Conservation (phyloP, 2,329 filamentous ascomycete genomes). For the Emmonsiellopsis sp. region DNA sequence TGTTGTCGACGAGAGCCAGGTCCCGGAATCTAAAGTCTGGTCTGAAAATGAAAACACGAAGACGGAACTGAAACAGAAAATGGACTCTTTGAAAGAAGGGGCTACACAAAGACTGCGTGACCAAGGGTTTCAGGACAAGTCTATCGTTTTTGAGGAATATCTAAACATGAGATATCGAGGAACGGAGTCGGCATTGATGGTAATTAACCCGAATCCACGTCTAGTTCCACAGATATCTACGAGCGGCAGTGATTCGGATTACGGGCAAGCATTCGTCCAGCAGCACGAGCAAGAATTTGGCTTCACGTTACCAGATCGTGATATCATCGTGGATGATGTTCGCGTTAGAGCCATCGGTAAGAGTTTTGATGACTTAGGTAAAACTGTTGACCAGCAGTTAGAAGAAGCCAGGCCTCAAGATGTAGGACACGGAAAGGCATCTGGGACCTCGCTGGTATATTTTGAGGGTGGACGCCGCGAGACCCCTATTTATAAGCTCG, state of each 20-base stretch:
- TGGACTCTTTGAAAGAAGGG: conserved; percentile 69
- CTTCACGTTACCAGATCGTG: conserved; percentile 73
- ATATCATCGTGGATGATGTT: conserved; percentile 85
- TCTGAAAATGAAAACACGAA: conserved; percentile 49
- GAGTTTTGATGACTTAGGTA: conserved; percentile 68
- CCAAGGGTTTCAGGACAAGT: conserved; percentile 67
- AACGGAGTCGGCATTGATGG: conserved; percentile 85
- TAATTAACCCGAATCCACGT: conserved; percentile 60
- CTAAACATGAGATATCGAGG: conserved; percentile 89
- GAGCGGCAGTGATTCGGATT: conserved; percentile 63
- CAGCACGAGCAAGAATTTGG: conserved; percentile 91
- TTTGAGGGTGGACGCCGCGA: conserved; percentile 71
- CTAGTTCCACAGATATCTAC: conserved; percentile 51
- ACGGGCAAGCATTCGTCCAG: conserved; percentile 71
- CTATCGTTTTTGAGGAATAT: conserved; percentile 82
- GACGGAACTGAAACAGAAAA: conserved; percentile 58
- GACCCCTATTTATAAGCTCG: conserved; percentile 75
- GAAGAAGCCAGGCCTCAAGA: conserved; percentile 56
- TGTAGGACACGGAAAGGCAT: conserved; percentile 51
- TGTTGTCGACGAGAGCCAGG: conserved; percentile 78
- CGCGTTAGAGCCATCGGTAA: conserved; percentile 82
- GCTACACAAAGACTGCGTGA: conserved; percentile 57
- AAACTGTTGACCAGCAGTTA: conserved; percentile 77
- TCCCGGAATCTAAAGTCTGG: conserved; percentile 49
- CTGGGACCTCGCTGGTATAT: conserved; percentile 63